phyloP scores from a whole-genome alignment of 345 rosid species.

The Melastoma malabathricum region DNA sequence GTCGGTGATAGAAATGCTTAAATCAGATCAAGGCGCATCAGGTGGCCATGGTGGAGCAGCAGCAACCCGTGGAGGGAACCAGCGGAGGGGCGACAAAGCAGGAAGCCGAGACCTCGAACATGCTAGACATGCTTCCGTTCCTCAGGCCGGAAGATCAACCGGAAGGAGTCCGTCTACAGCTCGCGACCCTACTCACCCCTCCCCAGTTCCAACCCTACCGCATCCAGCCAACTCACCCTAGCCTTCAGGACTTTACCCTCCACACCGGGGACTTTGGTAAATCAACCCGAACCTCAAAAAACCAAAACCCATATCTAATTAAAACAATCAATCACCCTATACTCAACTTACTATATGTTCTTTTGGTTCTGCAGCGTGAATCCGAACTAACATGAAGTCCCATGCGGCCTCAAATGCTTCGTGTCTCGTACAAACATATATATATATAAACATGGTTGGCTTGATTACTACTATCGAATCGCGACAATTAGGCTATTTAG shows the following conservation, averaged over 20 bases:
- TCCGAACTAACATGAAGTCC: no score
- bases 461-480: no score
- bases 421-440: no score
- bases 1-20: neutral
- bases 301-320: no score
- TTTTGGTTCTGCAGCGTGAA: no score
- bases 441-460: no score
- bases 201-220: constrained; percentile 8
- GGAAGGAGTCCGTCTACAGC: constrained; percentile 14
- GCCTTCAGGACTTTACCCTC: constrained; percentile 21
- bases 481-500: no score
- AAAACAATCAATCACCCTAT: no score
- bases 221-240: constrained; percentile 17
- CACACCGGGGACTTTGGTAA: constrained; percentile 9
- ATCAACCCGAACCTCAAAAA: neutral
- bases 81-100: constrained; percentile 4
- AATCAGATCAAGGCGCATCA: constrained; percentile 9
- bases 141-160: constrained; percentile 10
- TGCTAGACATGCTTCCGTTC: constrained; percentile 15
- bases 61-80: neutral
- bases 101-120: constrained; percentile 3
- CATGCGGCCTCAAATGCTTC: no score
- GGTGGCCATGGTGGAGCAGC: constrained; percentile 9
- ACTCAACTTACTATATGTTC: no score
- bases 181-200: constrained; percentile 9